Evolutionary conservation across 129 eudicot genomes (phyloP).

Genomic region (Flaveria robusta): DNA sequence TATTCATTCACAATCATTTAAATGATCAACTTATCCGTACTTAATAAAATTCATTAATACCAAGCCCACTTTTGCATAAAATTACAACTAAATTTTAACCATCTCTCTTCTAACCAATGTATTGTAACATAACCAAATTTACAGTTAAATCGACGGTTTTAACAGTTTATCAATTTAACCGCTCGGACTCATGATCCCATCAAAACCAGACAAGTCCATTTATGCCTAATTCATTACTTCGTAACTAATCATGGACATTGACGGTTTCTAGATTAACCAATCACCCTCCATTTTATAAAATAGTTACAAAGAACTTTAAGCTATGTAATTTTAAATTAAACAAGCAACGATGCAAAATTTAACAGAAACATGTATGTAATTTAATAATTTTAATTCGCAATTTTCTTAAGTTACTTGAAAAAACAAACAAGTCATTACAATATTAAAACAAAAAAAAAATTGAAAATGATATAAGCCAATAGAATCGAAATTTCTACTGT

Average conservation of each 20-base stretch:
- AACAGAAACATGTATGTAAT: constrained; percentile 1
- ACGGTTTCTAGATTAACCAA: no score
- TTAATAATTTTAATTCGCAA: constrained; percentile 14
- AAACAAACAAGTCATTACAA: constrained; percentile 38
- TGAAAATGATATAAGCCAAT: constrained; percentile 34
- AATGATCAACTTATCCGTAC: background rate
- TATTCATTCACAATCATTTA: background rate
- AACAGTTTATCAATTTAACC: no score
- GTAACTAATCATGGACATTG: no score
- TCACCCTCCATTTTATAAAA: no score
- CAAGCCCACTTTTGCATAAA: background rate
- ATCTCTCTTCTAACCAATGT: background rate
- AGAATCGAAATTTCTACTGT: constrained; percentile 35
- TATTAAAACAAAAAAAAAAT: constrained; percentile 31
- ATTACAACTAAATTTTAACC: background rate
- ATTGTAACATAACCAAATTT: no score
- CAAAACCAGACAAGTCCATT: no score
- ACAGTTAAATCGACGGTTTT: background rate
- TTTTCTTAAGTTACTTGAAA: constrained; percentile 21
- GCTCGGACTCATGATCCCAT: no score
- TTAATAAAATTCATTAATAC: background rate
- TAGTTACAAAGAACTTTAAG: no score
- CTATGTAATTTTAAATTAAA: background rate
- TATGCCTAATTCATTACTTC: no score
- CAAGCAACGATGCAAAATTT: background rate